These are phyloP conservation scores for Paxillus involutus DNA, from an alignment of 768 basidiomycete species.

Conservation along the genomic window DNA sequence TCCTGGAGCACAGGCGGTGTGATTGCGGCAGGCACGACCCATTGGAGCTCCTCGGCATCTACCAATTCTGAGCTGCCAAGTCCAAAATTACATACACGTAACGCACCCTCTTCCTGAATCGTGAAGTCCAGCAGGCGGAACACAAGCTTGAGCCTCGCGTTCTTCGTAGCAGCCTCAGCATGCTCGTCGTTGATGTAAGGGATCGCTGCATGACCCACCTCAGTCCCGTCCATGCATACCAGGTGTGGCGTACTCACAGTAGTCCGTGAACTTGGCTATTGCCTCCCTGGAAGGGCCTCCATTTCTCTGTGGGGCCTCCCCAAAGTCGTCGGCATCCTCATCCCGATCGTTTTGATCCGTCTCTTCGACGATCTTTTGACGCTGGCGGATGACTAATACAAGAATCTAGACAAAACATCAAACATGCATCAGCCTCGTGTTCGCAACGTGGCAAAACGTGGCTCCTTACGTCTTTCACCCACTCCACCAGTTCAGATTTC, in stretches of 20 bases:
- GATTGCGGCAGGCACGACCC: conserved; percentile 79
- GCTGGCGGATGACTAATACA: conserved; percentile 53
- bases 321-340: conserved; percentile 35
- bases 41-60: conserved; percentile 77
- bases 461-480: conserved; percentile 77
- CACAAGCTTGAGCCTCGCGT: conserved; percentile 79
- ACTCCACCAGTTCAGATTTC: conserved; percentile 64
- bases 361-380: conserved; percentile 61
- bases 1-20: conserved; percentile 65
- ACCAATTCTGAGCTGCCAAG: conserved; percentile 7
- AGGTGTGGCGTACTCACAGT: conserved; percentile 51
- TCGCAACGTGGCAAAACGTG: conserved; percentile 15
- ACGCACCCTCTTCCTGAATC: conserved; percentile 63
- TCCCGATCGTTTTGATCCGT: conserved; percentile 46
- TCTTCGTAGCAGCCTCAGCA: conserved; percentile 73
- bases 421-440: conserved; percentile 19
- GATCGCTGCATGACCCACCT: conserved; percentile 52
- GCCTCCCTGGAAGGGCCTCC: conserved; percentile 66
- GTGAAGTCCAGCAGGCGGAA: conserved; percentile 78
- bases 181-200: conserved; percentile 75
- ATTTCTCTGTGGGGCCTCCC: conserved; percentile 25
- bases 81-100: conserved; percentile 1
- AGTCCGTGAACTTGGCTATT: conserved; percentile 66
- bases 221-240: neutral
- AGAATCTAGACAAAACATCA: conserved; percentile 50